Conservation (phyloP, 2,329 filamentous ascomycete species). For the Aspergillus cejpii region DNA sequence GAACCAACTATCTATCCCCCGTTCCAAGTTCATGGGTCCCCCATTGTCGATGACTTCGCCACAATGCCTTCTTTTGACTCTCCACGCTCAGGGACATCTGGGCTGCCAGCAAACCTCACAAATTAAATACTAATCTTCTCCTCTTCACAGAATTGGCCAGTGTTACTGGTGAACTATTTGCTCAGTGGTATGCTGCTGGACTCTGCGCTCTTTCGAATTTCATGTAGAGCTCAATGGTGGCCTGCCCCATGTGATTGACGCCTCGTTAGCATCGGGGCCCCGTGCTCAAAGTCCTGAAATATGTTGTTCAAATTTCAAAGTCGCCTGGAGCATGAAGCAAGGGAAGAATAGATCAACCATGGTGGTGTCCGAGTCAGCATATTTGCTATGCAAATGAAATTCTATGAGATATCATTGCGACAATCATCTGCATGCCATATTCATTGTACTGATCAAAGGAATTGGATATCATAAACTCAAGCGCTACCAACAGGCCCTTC, state of each 20-base stretch:
- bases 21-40: background rate
- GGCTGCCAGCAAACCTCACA: background rate
- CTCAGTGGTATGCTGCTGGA: too few relatives aligned
- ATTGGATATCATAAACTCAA: constrained; percentile 16
- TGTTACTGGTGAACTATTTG: too few relatives aligned
- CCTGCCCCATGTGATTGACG: too few relatives aligned
- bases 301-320: too few relatives aligned
- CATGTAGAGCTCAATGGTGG: too few relatives aligned
- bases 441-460: constrained; percentile 9
- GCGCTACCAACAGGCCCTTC: constrained; percentile 54
- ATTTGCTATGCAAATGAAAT: constrained; percentile 11
- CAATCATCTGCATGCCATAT: constrained; percentile 12
- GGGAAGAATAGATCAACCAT: background rate
- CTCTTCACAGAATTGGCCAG: too few relatives aligned
- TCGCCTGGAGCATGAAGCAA: background rate
- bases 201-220: too few relatives aligned
- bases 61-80: background rate
- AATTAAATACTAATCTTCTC: too few relatives aligned
- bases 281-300: background rate
- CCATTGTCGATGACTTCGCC: background rate
- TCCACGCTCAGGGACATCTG: background rate
- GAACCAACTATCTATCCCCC: background rate
- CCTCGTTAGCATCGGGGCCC: too few relatives aligned
- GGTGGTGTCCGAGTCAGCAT: background rate
- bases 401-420: constrained; percentile 15